Base-by-base conservation (phyloP, 306 rosid genomes). In the Lathyrus oleraceus region DNA sequence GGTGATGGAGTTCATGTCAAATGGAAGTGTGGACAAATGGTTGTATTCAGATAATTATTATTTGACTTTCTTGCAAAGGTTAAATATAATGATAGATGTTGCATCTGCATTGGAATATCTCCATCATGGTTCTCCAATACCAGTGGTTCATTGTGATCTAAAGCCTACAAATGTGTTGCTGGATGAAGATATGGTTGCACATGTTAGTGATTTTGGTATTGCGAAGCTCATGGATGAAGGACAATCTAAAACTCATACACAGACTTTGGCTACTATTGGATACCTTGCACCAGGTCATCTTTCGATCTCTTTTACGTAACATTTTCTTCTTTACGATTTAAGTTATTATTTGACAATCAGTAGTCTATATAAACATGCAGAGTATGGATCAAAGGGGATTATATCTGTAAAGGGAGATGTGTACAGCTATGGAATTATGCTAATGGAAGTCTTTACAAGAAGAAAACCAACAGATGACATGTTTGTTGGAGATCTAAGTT, bases 201-300 rank as follows among this genome's bases (percentile, higher is more conserved):
- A n/a, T n/a, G n/a, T n/a, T n/a, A n/a, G n/a, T n/a, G n/a, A n/a
- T n/a, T n/a, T n/a, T n/a, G n/a, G n/a, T n/a, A n/a, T n/a, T n/a
- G n/a, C n/a, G n/a, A n/a, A n/a, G n/a, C n/a, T n/a, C n/a, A n/a
- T n/a, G n/a, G n/a, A n/a, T n/a, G n/a, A n/a, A n/a, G n/a, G n/a
- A n/a, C n/a, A n/a, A n/a, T n/a, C n/a, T n/a, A n/a, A n/a, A n/a
- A n/a, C n/a, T n/a, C n/a, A n/a, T n/a, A n/a, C n/a, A n/a, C n/a
- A n/a, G n/a, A n/a, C n/a, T n/a, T n/a, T n/a, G n/a, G n/a, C n/a
- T n/a, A n/a, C n/a, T n/a, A n/a, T n/a, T n/a, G n/a, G n/a, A n/a
- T n/a, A n/a, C 12, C 79, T 85, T 78, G 80, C 86, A 2, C 86
- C 88, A 60, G 84, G 84, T 81, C 9, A 54, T 54, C 40, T 63